Evolutionary conservation across 148 eudicot genomes (phyloP), one percentile per base, ranked within the genome.

Genomic region (Vaccinium myrtillus): DNA sequence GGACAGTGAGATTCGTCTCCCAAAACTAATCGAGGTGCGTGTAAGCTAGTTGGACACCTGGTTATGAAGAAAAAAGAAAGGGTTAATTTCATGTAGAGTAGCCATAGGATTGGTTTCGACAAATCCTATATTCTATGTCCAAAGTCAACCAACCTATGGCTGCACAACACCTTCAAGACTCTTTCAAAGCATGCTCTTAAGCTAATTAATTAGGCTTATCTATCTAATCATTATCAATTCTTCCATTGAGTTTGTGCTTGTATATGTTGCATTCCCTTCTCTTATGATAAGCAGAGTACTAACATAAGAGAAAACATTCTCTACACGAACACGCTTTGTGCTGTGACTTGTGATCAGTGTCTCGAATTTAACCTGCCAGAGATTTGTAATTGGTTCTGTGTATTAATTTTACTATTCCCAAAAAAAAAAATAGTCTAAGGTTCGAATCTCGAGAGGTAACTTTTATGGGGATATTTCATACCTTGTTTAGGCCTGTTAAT

Each of bases 111-210:
- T 39, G 51, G 30, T 65, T 81, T 65, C 43, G 56, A 48, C 39
- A 11, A 65, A 25, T n/a, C 75, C 43, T 39, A 65, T 12, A 12
- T 65, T 23, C 7, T 3, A 23, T 12, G 74, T 12, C 18, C 16
- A 12, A 63, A 81, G 55, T 65, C 75, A 63, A 49, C 83, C 75
- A 63, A 49, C 83, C 83, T 14, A 65, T 65, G 23, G 43, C 56
- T 65, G 75, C 75, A 81, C 55, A 48, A 48, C 75, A 65, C n/a
- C 36, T 43, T 65, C n/a, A 48, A 14, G 75, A 18, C 65, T 81
- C 23, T 49, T 53, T 18, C 18, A 61, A 39, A 75, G 78, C 78
- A 75, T 75, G 78, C 78, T 51, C 32, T 77, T 55, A 79, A 56
- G 63, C 69, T 67, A 9, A 69, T 36, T 27, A 69, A 69, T 69